Evolutionary conservation across 1,284 basidiomycete species (phyloP), one percentile per base, ranked within the genome.

Genomic region (Marasmius sp.): DNA sequence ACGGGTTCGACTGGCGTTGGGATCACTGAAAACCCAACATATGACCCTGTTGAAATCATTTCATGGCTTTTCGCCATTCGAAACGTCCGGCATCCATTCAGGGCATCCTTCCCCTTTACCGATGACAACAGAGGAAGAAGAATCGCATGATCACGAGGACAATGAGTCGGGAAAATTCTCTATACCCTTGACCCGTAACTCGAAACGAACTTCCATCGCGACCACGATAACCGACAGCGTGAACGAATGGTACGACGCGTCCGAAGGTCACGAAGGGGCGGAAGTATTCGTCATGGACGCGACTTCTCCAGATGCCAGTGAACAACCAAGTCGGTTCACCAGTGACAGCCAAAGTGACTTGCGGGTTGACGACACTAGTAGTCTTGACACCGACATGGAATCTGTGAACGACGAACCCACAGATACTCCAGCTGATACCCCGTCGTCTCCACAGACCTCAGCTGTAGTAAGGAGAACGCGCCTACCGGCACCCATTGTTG

Each of bases 211-310:
- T 61, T 89, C 88, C 10, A 75, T 81, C 20, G 71, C 78, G 22
- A 87, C 87, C 16, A 81, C 81, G 22, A 72, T 80, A n/a, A 87
- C 84, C 59, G 88, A 86, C 61, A 81, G 80, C 18, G 75, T 79
- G 56, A 80, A 83, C 59, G 83, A 91, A 67, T 92, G 90, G 90
- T 92, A 83, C 68, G 91, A 92, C 65, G 91, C 91, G 12, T 85
- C 85, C 61, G 80, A 74, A 37, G 74, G 77, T 58, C 72, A 72
- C 53, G 79, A 85, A 64, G 83, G 87, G 0, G 84, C 87, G 9
- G 84, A 92, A 69, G 90, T 92, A 69, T 92, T 86, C 70, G 69
- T 89, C 1, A 72, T 92, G 64, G 87, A 90, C 59, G 71, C 78
- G 11, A 65, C 75, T 2, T 69, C 71, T 4, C 74, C 72, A 34